Base-by-base conservation (phyloP, 257 asterid genomes). In the Solanum sparsipilum region DNA sequence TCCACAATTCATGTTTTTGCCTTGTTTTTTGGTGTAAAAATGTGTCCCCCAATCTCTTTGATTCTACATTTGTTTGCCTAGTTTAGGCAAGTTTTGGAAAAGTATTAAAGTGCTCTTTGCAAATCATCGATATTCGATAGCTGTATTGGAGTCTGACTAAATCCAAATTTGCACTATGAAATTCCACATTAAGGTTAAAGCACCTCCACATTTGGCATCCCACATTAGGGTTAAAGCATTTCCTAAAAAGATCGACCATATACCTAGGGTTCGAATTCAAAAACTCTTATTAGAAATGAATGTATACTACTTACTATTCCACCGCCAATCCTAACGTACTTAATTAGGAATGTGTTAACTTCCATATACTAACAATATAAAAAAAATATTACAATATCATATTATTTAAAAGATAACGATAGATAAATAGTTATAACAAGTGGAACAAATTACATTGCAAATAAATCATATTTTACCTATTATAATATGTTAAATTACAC, bases 1-100 rank as follows among this genome's bases (percentile, higher is more conserved):
- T 70, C 70, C 85, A 82, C 68, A 18, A 29, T 48, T 29, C 67
- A 46, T 44, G 39, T 81, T 81, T 44, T 46, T 81, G 85, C 85
- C 67, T 81, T 81, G 39, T 81, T 81, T 16, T 27, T 44, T 16
- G 84, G 85, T 81, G 21, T 27, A 46, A 2, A 81, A 58, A 7
- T 2, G 56, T 81, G 10, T 81, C 18, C 32, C 9, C n/a, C 39
- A 36, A 48, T 46, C 44, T 81, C 18, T 46, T 16, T 48, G 20
- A 81, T 46, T 46, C 12, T n/a, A n/a, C 39, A 79, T 79, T 25
- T 79, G 39, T 9, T 81, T 81, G 67, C 41, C 85, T 27, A 44
- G 39, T 48, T 46, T 46, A 81, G 85, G 68, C 84, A 81, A 9
- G 68, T 16, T 18, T 81, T 29, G 85, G 70, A 48, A 46, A 48